Evolutionary conservation across 768 basidiomycete genomes (phyloP).

Genomic region (Amanita rimosa): DNA sequence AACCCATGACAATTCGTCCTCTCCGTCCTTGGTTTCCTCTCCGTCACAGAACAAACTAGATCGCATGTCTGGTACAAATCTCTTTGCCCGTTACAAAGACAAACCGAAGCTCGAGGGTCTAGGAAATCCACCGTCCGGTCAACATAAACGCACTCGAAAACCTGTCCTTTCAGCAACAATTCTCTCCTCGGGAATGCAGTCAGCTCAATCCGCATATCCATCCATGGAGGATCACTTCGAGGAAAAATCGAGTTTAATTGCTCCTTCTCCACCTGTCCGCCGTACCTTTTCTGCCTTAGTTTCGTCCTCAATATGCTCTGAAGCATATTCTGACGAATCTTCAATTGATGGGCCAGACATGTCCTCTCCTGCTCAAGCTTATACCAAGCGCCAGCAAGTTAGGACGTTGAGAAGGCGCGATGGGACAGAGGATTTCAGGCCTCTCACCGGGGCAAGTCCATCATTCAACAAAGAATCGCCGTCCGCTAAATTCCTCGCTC

Average conservation of each 20-base stretch:
- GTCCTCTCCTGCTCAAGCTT: conserved; percentile 77
- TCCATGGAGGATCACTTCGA: conserved; percentile 14
- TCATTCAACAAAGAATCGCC: conserved; percentile 45
- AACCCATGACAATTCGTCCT: conserved; percentile 31
- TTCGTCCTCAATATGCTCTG: conserved; percentile 43
- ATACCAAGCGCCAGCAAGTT: conserved; percentile 64
- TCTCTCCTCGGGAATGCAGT: conserved; percentile 27
- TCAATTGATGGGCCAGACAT: conserved; percentile 61
- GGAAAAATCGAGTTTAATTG: background rate
- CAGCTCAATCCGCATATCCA: conserved; percentile 32
- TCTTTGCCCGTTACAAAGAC: conserved; percentile 4
- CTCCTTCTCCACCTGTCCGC: conserved; percentile 34
- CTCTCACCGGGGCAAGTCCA: conserved; percentile 57
- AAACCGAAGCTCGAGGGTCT: conserved; percentile 44
- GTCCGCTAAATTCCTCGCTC: conserved; percentile 40
- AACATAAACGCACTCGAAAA: conserved; percentile 49
- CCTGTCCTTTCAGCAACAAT: conserved; percentile 59
- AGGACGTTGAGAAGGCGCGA: conserved; percentile 73
- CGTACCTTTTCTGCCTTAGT: conserved; percentile 73
- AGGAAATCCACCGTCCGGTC: conserved; percentile 39
- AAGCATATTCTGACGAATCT: conserved; percentile 35
- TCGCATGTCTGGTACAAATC: conserved; percentile 31
- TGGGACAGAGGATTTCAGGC: conserved; percentile 72
- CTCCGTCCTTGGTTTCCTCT: conserved; percentile 39
- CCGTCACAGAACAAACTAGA: conserved; percentile 38